A percentile compares a stretch with the other conserved stretches of the same genome.
phyloP scores from a whole-genome alignment of 805 yeast genomes.

The Suhomyces pyralidae region DNA sequence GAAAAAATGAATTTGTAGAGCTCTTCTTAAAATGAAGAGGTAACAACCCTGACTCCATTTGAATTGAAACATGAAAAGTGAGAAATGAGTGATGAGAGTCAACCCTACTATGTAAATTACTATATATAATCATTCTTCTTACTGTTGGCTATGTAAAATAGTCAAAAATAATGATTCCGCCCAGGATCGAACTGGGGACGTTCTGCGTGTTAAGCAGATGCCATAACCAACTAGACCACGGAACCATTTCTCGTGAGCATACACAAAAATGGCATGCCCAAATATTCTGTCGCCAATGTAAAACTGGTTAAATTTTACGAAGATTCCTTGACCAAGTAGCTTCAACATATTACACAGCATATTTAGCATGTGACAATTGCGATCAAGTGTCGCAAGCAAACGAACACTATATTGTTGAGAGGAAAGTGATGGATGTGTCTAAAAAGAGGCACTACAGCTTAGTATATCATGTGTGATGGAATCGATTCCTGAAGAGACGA shows the following conservation, averaged over 20 bases:
- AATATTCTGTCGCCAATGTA: too few relatives aligned
- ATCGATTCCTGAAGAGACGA: not conserved
- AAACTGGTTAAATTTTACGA: not conserved
- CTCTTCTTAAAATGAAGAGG: too few relatives aligned
- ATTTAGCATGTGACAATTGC: not conserved
- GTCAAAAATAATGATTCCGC: conserved; percentile 67
- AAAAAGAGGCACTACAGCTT: too few relatives aligned
- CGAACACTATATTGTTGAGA: not conserved
- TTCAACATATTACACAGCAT: not conserved
- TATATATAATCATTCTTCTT: too few relatives aligned
- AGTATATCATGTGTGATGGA: too few relatives aligned
- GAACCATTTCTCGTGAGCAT: conserved; percentile 47
- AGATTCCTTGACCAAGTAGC: not conserved
- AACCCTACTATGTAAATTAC: too few relatives aligned
- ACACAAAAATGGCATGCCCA: not conserved
- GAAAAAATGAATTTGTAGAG: too few relatives aligned
- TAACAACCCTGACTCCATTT: too few relatives aligned
- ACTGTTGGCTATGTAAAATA: too few relatives aligned
- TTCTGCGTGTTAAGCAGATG: conserved; percentile 99
- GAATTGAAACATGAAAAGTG: too few relatives aligned
- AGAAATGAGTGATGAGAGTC: too few relatives aligned
- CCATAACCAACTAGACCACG: conserved; percentile 99
- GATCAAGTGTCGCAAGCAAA: not conserved
- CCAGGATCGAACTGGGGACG: conserved; percentile 99
- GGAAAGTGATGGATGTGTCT: not conserved